Evolutionary conservation across 768 basidiomycete genomes (phyloP).

Genomic region (Kwoniella heveanensis): DNA sequence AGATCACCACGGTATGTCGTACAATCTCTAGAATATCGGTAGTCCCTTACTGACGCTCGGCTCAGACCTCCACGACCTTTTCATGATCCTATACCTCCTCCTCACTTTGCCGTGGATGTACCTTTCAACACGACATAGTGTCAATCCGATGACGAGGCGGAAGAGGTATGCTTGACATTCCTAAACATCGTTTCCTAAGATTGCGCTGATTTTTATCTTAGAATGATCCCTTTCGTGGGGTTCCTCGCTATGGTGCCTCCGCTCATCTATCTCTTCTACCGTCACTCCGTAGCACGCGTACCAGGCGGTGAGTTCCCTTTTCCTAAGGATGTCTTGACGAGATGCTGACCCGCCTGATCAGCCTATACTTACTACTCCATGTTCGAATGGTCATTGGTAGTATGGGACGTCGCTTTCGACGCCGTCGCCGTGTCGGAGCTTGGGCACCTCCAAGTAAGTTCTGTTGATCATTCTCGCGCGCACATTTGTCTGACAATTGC

Average conservation of each 20-base stretch:
- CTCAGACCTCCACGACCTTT: constrained; percentile 73
- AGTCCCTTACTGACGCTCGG: neutral
- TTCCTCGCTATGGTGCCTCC: constrained; percentile 74
- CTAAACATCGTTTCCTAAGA: neutral
- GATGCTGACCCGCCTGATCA: constrained; percentile 45
- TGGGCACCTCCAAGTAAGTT: constrained; percentile 32
- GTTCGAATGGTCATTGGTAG: constrained; percentile 71
- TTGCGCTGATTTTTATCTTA: neutral
- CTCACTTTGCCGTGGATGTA: constrained; percentile 89
- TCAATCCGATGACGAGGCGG: constrained; percentile 26
- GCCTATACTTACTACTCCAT: constrained; percentile 85
- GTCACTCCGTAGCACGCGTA: constrained; percentile 76
- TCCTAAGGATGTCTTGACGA: neutral
- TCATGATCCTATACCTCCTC: constrained; percentile 84
- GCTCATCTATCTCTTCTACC: constrained; percentile 79
- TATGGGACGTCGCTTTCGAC: constrained; percentile 54
- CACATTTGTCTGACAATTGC: neutral
- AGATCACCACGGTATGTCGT: constrained; percentile 65
- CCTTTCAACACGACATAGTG: constrained; percentile 66
- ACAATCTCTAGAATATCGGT: neutral
- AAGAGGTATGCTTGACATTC: constrained; percentile 18
- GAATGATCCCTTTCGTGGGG: constrained; percentile 60
- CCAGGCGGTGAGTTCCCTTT: constrained; percentile 67
- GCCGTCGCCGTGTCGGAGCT: constrained; percentile 39
- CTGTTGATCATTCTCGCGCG: neutral